These are phyloP conservation scores for Agaricus blazei DNA, from an alignment of 768 basidiomycete species.

Conservation along the genomic window DNA sequence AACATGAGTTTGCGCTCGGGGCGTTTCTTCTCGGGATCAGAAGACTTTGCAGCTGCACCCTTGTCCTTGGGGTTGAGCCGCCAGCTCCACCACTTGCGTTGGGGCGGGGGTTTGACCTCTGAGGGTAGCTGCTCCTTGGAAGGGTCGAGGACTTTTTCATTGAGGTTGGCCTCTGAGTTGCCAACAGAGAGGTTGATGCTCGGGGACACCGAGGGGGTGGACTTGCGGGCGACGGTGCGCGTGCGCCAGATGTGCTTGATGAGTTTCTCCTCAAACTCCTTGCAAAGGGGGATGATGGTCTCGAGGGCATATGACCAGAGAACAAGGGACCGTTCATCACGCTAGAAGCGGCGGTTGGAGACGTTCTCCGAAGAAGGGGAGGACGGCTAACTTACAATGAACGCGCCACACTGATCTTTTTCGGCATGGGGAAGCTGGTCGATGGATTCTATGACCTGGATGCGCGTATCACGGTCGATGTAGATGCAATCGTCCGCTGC, in stretches of 20 bases:
- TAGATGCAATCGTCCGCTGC: slow-evolving; percentile 51
- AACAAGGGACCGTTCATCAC: slow-evolving; percentile 73
- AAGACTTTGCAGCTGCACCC: slow-evolving; percentile 9
- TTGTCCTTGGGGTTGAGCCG: slow-evolving; percentile 30
- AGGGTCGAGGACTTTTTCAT: slow-evolving; percentile 24
- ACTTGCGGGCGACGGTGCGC: slow-evolving; percentile 23
- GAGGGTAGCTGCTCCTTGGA: slow-evolving; percentile 17
- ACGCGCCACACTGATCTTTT: slow-evolving; percentile 87
- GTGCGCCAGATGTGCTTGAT: slow-evolving; percentile 78
- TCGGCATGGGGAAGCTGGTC: slow-evolving; percentile 66
- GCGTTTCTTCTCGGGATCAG: slow-evolving; percentile 36
- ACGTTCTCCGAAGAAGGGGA: background rate
- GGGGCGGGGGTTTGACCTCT: slow-evolving; percentile 14
- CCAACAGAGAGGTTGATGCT: slow-evolving; percentile 13
- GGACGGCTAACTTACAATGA: slow-evolving; percentile 42
- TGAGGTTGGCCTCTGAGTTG: slow-evolving; percentile 25
- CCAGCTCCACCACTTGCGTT: slow-evolving; percentile 42
- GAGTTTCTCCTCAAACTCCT: slow-evolving; percentile 72
- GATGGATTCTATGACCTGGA: slow-evolving; percentile 76
- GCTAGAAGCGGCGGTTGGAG: slow-evolving; percentile 22
- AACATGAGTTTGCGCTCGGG: slow-evolving; percentile 44
- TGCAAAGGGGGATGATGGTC: slow-evolving; percentile 60
- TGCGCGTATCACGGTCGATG: slow-evolving; percentile 77
- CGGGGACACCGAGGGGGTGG: slow-evolving; percentile 12
- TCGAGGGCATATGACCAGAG: slow-evolving; percentile 77